phyloP scores from a whole-genome alignment of 805 yeast genomes.

The Cyberlindnera maclurae region DNA sequence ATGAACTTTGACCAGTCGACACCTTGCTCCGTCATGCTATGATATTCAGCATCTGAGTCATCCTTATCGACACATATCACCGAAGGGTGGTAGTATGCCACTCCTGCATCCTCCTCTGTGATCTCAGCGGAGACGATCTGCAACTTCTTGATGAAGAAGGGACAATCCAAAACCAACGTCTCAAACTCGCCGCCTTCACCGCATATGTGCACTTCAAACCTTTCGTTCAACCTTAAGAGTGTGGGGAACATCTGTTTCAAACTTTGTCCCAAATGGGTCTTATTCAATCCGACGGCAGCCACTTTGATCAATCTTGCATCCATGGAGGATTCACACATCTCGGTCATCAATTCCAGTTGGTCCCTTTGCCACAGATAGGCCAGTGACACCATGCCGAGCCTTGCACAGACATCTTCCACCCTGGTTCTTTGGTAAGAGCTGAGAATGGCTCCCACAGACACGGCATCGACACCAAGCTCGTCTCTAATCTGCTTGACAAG shows the following conservation, averaged over 20 bases:
- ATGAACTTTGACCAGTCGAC: slow-evolving; percentile 20
- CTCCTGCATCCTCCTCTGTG: slow-evolving; percentile 46
- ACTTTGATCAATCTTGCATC: slow-evolving; percentile 89
- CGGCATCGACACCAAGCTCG: slow-evolving; percentile 69
- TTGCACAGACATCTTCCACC: slow-evolving; percentile 82
- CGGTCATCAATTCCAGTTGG: slow-evolving; percentile 72
- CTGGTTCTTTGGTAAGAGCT: slow-evolving; percentile 94
- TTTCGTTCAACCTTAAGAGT: slow-evolving; percentile 46
- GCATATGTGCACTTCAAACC: slow-evolving; percentile 84
- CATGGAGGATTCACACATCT: slow-evolving; percentile 58
- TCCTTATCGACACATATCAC: slow-evolving; percentile 42
- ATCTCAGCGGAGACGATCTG: slow-evolving; percentile 14
- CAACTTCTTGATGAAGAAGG: slow-evolving; percentile 59
- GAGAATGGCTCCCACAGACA: slow-evolving; percentile 91
- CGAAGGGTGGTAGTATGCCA: slow-evolving; percentile 52
- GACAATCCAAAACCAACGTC: slow-evolving; percentile 85
- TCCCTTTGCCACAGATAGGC: slow-evolving; percentile 88
- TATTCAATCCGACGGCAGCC: slow-evolving; percentile 81
- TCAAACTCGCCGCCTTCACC: slow-evolving; percentile 99
- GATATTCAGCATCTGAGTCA: slow-evolving; percentile 18
- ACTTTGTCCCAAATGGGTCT: slow-evolving; percentile 59
- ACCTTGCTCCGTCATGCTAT: slow-evolving; percentile 12
- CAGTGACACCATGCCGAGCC: slow-evolving; percentile 61
- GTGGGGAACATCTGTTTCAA: slow-evolving; percentile 56
- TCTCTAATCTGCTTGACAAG: slow-evolving; percentile 42